Base-by-base conservation (phyloP, 176 grass and related monocot species). In the Areca catechu region DNA sequence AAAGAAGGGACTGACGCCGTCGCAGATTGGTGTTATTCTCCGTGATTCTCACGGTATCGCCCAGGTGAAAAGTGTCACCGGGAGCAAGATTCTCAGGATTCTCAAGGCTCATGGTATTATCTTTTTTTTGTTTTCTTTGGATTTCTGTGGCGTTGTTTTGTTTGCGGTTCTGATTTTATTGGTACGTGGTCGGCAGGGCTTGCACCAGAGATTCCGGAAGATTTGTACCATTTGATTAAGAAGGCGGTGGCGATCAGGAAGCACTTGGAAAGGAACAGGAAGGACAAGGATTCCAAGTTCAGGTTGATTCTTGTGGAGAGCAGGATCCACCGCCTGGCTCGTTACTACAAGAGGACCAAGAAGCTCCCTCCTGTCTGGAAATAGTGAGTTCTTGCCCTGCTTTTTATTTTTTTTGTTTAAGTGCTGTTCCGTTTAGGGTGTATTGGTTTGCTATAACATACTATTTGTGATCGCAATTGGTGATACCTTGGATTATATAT, bases 301-400 rank as follows among this genome's bases (percentile, higher is more conserved):
- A 75, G 89, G 66, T 71, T 95, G 19, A 95, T 95, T 63, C 84
- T 95, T 70, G 89, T 95, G 49, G 89, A 95, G 84, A 88, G 83
- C 77, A 88, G 89, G 77, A 95, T 95, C 48, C 89, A 95, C 58
- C 89, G 89, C 60, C 80, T 95, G 16, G 89, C 89, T 19, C 89
- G 89, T 68, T 95, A 95, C 80, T 95, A 95, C 84, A 95, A 95
- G 80, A 79, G 89, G 64, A 95, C 89, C 71, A 95, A 95, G 77
- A 95, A 95, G 77, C 89, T 95, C 30, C 89, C 89, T 0, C 84
- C 89, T 3, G 83, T 82, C 62, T 95, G 89, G 89, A 95, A 95
- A 66, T 95, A 95, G 84, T 95, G 74, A 95, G 89, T 84, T 10
- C 20, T 21, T 7, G 0, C 7, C 16, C 0, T 60, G 20, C 27